phyloP scores from a whole-genome alignment of 176 grass and related monocot genomes.

The Chrysopogon serrulatus region DNA sequence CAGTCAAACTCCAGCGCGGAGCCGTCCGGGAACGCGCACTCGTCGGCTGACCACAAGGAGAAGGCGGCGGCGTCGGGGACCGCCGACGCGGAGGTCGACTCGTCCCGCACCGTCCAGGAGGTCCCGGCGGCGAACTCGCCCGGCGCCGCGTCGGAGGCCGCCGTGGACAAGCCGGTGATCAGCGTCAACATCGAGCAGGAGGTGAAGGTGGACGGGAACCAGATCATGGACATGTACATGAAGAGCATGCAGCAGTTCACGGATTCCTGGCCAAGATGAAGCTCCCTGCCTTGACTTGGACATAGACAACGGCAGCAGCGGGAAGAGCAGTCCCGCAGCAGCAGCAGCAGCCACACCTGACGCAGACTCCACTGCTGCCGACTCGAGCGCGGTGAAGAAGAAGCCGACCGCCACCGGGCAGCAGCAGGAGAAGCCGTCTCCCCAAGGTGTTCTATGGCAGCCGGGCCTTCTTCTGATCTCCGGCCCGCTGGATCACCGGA shows the following conservation, averaged over 20 bases:
- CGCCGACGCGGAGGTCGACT: slow-evolving; percentile 58
- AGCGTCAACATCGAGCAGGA: slow-evolving; percentile 76
- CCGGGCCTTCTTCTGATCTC: slow-evolving; percentile 84
- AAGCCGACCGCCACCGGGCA: slow-evolving; percentile 19
- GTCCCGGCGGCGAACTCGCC: slow-evolving; percentile 34
- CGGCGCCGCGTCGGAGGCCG: slow-evolving; percentile 31
- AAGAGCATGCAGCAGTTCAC: slow-evolving; percentile 99
- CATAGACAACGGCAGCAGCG: slow-evolving; percentile 41
- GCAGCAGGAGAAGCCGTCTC: slow-evolving; percentile 63
- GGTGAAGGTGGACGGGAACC: slow-evolving; percentile 72
- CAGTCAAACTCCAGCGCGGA: slow-evolving; percentile 43
- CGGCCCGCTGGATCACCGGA: background rate
- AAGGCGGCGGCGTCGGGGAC: slow-evolving; percentile 28
- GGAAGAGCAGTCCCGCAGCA: background rate
- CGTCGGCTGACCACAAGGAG: slow-evolving; percentile 40
- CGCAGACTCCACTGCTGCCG: slow-evolving; percentile 38
- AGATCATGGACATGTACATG: slow-evolving; percentile 99
- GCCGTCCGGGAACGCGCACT: slow-evolving; percentile 30
- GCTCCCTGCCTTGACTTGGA: slow-evolving; percentile 73
- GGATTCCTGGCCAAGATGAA: slow-evolving; percentile 97
- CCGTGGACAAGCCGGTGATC: slow-evolving; percentile 64
- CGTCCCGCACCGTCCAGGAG: slow-evolving; percentile 41
- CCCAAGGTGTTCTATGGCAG: slow-evolving; percentile 99
- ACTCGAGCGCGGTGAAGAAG: slow-evolving; percentile 31
- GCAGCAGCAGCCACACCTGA: background rate